Conservation (phyloP, 139 green algal genomes). For the Picochlorum costavermella region DNA sequence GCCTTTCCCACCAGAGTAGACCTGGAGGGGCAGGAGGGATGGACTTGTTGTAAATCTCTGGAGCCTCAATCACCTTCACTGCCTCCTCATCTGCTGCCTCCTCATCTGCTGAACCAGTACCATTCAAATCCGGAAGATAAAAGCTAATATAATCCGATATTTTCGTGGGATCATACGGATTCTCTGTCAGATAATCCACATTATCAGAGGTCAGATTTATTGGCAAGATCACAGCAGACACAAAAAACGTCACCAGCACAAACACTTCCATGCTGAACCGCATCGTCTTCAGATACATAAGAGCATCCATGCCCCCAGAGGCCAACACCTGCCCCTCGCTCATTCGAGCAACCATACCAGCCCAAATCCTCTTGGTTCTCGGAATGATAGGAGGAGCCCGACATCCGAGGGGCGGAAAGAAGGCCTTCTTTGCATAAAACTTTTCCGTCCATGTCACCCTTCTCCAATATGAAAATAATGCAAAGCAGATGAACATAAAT, state of each 20-base stretch:
- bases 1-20: slow-evolving; percentile 40
- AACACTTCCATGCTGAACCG: slow-evolving; percentile 2
- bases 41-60: slow-evolving; percentile 29
- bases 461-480: background rate
- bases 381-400: background rate
- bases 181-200: background rate
- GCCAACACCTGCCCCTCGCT: background rate
- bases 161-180: background rate
- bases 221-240: slow-evolving; percentile 2
- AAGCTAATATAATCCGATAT: background rate
- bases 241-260: background rate
- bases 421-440: background rate
- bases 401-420: background rate
- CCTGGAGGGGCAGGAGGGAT: slow-evolving; percentile 26
- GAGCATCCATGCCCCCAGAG: slow-evolving; percentile 1
- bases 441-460: background rate
- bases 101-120: background rate
- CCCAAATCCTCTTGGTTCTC: background rate
- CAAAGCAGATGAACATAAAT: background rate
- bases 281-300: slow-evolving; percentile 2
- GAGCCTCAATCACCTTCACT: background rate
- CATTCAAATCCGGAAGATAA: background rate
- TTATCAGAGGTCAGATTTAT: background rate
- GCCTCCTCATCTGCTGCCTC: background rate
- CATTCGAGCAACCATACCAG: background rate